Base-by-base conservation (phyloP, 441 rosid species). In the Aleurites moluccanus region DNA sequence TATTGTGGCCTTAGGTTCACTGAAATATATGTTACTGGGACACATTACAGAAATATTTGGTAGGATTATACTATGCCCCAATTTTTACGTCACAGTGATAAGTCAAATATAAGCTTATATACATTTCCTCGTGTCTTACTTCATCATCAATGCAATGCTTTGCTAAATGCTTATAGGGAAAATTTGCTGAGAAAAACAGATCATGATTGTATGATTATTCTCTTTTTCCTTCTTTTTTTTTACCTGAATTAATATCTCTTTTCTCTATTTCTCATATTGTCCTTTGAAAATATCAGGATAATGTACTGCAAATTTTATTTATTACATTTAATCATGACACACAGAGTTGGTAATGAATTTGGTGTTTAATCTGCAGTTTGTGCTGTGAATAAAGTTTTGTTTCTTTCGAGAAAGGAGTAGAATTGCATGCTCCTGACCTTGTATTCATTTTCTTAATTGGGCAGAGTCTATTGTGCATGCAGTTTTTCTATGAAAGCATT, bases 21-120 rank as follows among this genome's bases (percentile, higher is more conserved):
- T 74, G 11, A 65, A 66, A 42, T 11, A 49, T 70, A 52, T 23
- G 4, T 49, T 10, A 44, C 20, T 6, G 67, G 70, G 67, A 75
- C 28, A 6, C 74, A 52, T 60, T 50, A 25, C 11, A 20, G 11
- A 50, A 25, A 49, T 28, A 35, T 25, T 16, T 21, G 42, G 20
- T 61, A 47, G 28, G 10, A 28, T 15, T 23, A 21, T 18, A 27
- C 16, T 30, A 3, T 72, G 13, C 67, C 15, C 18, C 14, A 47
- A 62, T 11, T 23, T 65, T 56, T 66, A 40, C 28, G 30, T 16
- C 53, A 11, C 6, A 67, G 67, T 72, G 45, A 45, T 45, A 49
- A 30, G 55, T 50, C 9, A 10, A n/a, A 42, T 28, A 23, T 76
- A 69, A 63, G 28, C 55, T 70, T 28, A 10, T 25, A 10, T 53